Conservation (phyloP, 805 yeast genomes). For the Candida insectorum region DNA sequence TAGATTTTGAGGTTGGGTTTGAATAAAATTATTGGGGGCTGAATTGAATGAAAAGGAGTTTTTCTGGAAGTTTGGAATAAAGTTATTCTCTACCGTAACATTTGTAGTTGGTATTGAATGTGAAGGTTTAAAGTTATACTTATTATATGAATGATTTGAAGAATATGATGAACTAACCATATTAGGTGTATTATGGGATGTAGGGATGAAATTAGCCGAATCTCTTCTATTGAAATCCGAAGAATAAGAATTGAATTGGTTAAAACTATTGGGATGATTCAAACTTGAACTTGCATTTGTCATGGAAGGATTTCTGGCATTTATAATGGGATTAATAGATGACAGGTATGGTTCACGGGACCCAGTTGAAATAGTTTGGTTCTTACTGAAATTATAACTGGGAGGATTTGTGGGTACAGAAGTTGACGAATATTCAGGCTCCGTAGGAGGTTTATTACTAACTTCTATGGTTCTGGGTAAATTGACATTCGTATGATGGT, state of each 20-base stretch:
- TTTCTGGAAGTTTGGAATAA: constrained; percentile 8
- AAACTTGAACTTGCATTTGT: neutral
- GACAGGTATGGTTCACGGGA: too few relatives aligned
- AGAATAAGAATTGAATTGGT: constrained; percentile 6
- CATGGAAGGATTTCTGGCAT: neutral
- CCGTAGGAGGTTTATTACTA: too few relatives aligned
- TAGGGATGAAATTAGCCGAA: constrained; percentile 32
- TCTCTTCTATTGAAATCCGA: constrained; percentile 11
- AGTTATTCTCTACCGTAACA: constrained; percentile 41
- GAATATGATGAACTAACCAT: constrained; percentile 42
- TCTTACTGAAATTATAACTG: constrained; percentile 8
- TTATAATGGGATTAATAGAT: too few relatives aligned
- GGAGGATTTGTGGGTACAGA: constrained; percentile 11
- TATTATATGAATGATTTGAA: constrained; percentile 34
- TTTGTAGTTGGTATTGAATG: constrained; percentile 54
- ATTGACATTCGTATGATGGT: neutral
- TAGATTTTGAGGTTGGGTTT: too few relatives aligned
- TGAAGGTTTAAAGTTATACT: constrained; percentile 16
- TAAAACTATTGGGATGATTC: neutral
- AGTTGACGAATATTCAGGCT: neutral
- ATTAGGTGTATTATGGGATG: constrained; percentile 42
- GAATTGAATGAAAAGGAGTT: neutral
- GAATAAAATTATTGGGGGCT: too few relatives aligned
- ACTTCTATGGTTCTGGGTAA: neutral
- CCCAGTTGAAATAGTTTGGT: too few relatives aligned